A percentile compares a stretch with the other conserved stretches of the same genome.
phyloP scores from a whole-genome alignment of 768 basidiomycete species.

The Chalciporus pseudorubinellus region DNA sequence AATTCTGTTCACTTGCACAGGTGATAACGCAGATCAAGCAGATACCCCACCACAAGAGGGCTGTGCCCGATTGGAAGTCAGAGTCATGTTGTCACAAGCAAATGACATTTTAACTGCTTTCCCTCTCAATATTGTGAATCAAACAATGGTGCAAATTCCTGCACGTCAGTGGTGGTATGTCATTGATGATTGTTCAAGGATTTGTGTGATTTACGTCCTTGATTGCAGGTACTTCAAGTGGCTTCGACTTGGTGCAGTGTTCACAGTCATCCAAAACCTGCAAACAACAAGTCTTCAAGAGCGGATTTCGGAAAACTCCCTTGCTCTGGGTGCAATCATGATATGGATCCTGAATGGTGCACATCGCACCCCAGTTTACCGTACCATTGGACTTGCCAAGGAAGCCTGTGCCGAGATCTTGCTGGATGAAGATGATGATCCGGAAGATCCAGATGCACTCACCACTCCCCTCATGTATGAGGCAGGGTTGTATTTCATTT shows the following conservation, averaged over 20 bases:
- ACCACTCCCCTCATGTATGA: slow-evolving; percentile 8
- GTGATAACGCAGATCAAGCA: too few relatives aligned
- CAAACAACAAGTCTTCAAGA: neutral
- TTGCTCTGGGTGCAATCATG: slow-evolving; percentile 1
- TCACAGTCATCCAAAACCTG: neutral
- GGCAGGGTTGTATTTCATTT: slow-evolving; percentile 1
- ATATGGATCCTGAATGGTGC: slow-evolving; percentile 7
- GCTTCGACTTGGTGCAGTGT: neutral
- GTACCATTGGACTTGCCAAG: neutral
- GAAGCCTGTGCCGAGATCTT: neutral
- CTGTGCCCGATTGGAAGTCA: slow-evolving; percentile 4
- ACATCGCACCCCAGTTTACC: neutral
- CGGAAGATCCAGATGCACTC: neutral
- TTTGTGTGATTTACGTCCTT: too few relatives aligned
- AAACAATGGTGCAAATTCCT: neutral
- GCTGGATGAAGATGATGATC: neutral
- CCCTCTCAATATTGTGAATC: neutral
- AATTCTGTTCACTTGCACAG: neutral
- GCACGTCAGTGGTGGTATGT: slow-evolving; percentile 1
- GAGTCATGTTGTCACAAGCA: neutral
- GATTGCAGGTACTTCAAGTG: slow-evolving; percentile 10
- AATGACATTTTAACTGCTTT: neutral
- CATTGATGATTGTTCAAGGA: too few relatives aligned
- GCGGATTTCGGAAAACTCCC: neutral
- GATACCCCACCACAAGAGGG: too few relatives aligned